Evolutionary conservation across 805 yeast species (phyloP), one percentile per base, ranked within the genome.

Genomic region (Yarrowia phangngaensis): DNA sequence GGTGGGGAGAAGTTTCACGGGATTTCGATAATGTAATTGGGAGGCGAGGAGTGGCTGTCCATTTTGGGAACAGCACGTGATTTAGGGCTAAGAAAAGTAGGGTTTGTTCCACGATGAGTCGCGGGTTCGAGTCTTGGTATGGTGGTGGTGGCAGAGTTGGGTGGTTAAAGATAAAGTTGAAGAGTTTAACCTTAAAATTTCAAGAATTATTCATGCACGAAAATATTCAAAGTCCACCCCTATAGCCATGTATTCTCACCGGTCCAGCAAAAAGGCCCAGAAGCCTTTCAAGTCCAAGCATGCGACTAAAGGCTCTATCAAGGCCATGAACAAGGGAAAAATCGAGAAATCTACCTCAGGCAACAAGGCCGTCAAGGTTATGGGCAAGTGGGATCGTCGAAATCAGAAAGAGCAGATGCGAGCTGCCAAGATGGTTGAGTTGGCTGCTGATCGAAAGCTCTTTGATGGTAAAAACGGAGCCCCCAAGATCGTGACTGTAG

Each of bases 211-310:
- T n/a, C n/a, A n/a, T n/a, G n/a, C n/a, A n/a, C n/a, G n/a, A n/a
- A n/a, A n/a, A n/a, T n/a, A n/a, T n/a, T n/a, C n/a, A n/a, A n/a
- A n/a, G n/a, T n/a, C n/a, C n/a, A n/a, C n/a, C n/a, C n/a, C n/a
- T n/a, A n/a, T n/a, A n/a, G n/a, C n/a, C n/a, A 41, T 41, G 48
- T 35, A 41, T 13, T 77, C 87, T 6, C 97, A 92, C 64, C 76
- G 97, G 63, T 73, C 90, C 9, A 79, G 95, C 3, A 90, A 87
- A 66, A 81, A 80, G 61, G 80, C 80, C 38, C 95, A 90, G 60
- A 92, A 92, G 69, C 75, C 89, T 8, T 94, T 87, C 74, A 94
- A 92, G 64, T 78, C 95, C 2, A 84, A 81, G 62, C 98, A 92
- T 70, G 77, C 95, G 15, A 78, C 95, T 11, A 92, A 92, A 62